Evolutionary conservation across 441 rosid genomes (phyloP).

Genomic region (Adansonia rubrostipa): DNA sequence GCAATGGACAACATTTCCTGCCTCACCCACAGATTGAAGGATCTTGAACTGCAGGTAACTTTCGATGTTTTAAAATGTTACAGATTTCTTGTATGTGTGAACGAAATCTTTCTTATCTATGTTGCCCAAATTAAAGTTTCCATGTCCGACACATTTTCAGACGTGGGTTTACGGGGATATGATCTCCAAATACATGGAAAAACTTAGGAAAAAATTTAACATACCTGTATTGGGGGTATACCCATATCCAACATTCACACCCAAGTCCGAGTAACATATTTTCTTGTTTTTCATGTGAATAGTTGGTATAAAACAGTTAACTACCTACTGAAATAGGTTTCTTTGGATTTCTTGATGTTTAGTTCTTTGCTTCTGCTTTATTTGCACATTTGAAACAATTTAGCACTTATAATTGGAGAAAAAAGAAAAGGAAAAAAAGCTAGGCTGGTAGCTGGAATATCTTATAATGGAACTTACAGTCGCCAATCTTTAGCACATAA

Average conservation of each 20-base stretch:
- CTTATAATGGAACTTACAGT: not conserved
- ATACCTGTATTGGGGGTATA: no score
- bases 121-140: not conserved
- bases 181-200: no score
- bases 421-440: not conserved
- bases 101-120: not conserved
- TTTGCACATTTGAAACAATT: not conserved
- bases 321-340: slow-evolving; percentile 1
- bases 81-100: not conserved
- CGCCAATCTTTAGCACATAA: no score
- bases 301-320: not conserved
- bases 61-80: not conserved
- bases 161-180: no score
- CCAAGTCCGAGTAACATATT: no score
- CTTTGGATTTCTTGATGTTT: not conserved
- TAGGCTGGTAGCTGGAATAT: slow-evolving; percentile 5
- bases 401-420: not conserved
- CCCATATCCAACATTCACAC: no score
- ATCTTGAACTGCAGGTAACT: slow-evolving; percentile 83
- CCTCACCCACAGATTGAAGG: slow-evolving; percentile 67
- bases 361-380: not conserved
- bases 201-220: no score
- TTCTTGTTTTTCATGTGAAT: not conserved
- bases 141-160: no score
- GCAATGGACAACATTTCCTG: slow-evolving; percentile 74